Base-by-base conservation (phyloP, 169 alveolate species). In the Eimeria falciformis region DNA sequence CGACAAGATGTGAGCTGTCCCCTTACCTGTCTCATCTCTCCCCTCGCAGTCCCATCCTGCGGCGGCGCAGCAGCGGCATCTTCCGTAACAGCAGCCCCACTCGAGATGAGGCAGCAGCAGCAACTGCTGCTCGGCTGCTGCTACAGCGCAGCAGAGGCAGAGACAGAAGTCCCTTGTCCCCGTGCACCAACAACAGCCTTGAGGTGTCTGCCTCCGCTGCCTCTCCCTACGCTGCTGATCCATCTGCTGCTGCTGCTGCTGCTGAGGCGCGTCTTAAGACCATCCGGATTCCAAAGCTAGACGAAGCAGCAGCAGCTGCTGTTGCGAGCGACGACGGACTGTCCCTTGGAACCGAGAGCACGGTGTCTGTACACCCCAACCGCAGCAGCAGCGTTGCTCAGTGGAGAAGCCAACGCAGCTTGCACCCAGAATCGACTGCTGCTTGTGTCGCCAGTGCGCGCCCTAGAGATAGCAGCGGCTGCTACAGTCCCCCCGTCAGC, bases 161-260 rank as follows among this genome's bases (percentile, higher is more conserved):
- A 27, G 37, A 12, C 82, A 3, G 87, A n/a, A 29, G 27, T 68
- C 27, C 40, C 69, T 27, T 12, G 27, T 50, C 87, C 5, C 43
- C 9, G 23, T 45, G 71, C 5, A 77, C 50, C 18, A 45, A n/a
- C 43, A 56, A 56, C 83, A 53, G 23, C 25, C 83, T 50, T 11
- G 69, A 21, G 23, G 12, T 77, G 50, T 77, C 87, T 23, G 45
- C 17, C 27, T 27, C 43, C 27, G 62, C 62, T 40, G 65, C 58
- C 47, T n/a, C 37, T 33, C 62, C 40, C 27, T 18, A 3, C 40
- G 18, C 50, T 3, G 79, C 5, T 68, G 5, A 21, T 1, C 17
- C 66, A 12, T 65, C 77, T n/a, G 77, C 77, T n/a, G 77, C 77
- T n/a, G 84, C 43, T 14, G 46, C 47, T 23, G 68, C 69, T 46